Evolutionary conservation across 2,329 filamentous ascomycete species (phyloP).

Genomic region (Cordyceps militaris): DNA sequence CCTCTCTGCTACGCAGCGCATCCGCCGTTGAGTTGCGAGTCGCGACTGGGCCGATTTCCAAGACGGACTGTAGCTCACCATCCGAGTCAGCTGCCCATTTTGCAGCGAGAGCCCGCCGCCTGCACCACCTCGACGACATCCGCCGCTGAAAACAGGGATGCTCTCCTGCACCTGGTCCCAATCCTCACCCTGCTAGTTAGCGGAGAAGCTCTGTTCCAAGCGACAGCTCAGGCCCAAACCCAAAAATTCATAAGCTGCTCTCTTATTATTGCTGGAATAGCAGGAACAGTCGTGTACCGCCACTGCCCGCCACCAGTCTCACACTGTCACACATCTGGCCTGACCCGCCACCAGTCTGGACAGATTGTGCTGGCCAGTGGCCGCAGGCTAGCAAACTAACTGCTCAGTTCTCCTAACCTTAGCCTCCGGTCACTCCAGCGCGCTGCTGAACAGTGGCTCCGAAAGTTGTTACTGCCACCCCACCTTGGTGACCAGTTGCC

Average conservation of each 20-base stretch:
- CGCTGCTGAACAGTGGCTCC: background rate
- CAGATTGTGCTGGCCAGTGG: background rate
- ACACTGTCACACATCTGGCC: constrained; percentile 5
- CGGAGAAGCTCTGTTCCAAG: constrained; percentile 6
- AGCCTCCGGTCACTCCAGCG: background rate
- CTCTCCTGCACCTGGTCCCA: constrained; percentile 6
- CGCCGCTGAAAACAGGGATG: constrained; percentile 13
- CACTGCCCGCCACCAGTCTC: background rate
- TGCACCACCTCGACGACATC: background rate
- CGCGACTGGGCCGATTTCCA: background rate
- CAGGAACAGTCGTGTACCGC: background rate
- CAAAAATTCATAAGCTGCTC: background rate
- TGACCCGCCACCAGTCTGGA: background rate
- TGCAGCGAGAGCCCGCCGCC: background rate
- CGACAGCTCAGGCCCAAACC: constrained; percentile 1
- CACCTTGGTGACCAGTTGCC: constrained; percentile 7
- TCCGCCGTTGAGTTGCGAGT: background rate
- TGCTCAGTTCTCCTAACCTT: background rate
- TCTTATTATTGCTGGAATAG: background rate
- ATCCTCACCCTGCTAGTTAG: constrained; percentile 5
- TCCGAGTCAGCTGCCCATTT: constrained; percentile 6
- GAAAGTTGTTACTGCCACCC: constrained; percentile 10
- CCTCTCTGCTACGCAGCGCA: background rate
- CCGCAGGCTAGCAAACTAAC: background rate
- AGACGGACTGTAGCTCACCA: background rate